Evolutionary conservation across 2,329 filamentous ascomycete species (phyloP).

Genomic region (Botrytis fabae): DNA sequence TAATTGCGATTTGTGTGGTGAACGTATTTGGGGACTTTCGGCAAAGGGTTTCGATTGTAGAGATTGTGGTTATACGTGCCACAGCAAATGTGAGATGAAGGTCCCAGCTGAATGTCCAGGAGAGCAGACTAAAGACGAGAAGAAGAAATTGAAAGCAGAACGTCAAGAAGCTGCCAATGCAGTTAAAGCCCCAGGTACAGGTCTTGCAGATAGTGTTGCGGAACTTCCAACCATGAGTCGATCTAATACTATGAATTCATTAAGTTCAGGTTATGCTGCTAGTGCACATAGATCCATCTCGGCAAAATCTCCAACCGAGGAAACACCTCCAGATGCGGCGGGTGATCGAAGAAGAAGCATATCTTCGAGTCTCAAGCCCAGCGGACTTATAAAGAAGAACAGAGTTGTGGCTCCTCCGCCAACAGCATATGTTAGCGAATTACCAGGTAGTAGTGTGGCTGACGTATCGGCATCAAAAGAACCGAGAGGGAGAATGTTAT

Average conservation of each 20-base stretch:
- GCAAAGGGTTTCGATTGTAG: constrained; percentile 96
- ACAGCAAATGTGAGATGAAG: constrained; percentile 99
- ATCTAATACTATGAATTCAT: constrained; percentile 82
- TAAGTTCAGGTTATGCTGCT: constrained; percentile 84
- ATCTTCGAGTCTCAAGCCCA: constrained; percentile 33
- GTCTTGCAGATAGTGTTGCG: constrained; percentile 51
- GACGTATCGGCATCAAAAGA: constrained; percentile 51
- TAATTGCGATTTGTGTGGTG: constrained; percentile 94
- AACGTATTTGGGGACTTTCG: constrained; percentile 94
- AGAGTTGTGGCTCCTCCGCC: constrained; percentile 88
- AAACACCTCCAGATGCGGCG: constrained; percentile 46
- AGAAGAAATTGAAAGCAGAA: constrained; percentile 87
- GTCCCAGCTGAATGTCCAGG: constrained; percentile 94
- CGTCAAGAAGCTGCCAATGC: constrained; percentile 74
- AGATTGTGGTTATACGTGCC: constrained; percentile 96
- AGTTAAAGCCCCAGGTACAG: constrained; percentile 32
- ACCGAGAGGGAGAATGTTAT: constrained; percentile 84
- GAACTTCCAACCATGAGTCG: constrained; percentile 70
- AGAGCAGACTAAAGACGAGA: constrained; percentile 90
- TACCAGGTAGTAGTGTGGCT: constrained; percentile 51
- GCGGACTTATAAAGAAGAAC: constrained; percentile 52
- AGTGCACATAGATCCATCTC: constrained; percentile 76
- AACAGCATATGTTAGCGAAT: constrained; percentile 70
- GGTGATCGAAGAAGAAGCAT: constrained; percentile 20
- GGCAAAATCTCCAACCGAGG: constrained; percentile 52